Base-by-base conservation (phyloP, 108 stramenopile genomes). In the Pinguiococcus pyrenoidosus region DNA sequence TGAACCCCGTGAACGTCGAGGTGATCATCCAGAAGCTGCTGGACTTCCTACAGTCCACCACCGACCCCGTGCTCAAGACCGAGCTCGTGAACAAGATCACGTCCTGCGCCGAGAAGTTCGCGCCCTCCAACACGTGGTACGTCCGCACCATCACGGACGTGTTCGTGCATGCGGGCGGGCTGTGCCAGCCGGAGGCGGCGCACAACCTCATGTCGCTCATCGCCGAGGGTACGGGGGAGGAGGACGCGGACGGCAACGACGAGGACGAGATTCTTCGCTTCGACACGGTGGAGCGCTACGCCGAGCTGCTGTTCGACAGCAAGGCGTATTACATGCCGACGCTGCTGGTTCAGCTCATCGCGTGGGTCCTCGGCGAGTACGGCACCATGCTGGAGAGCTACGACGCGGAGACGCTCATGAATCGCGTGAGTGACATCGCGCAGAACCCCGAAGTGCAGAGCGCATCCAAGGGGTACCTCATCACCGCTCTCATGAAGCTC, bases 281-380 rank as follows among this genome's bases (percentile, higher is more conserved):
- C 46, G 83, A 84, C 30, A 91, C 91, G 20, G 85, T 92, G 37
- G 89, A 91, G 44, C 62, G 80, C n/a, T 92, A 85, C 59, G 73
- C 78, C 6, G 51, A 32, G 16, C 55, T 92, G 49, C 53, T 92
- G 30, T 74, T 74, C 27, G 66, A 66, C 4, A 1, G 49, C 12
- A 46, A 7, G 70, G 73, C 18, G 65, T 71, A 24, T 59, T 92
- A 18, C 85, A n/a, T n/a, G n/a, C 88, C 1, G 72, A 62, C 27
- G 71, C 24, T 85, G 8, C 76, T 98, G 40, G 54, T 91, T 33
- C 85, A 91, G 52, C 85, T 85, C 28, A 75, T 95, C 72, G 86
- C 92, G 20, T 98, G 96, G 96, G 84, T 85, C 30, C 78, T 98
- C 43, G 96, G 96, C 24, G 96, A 98, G 71, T 98, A 95, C 69